Conservation (phyloP, 441 rosid species). For the Syzygium malaccense region DNA sequence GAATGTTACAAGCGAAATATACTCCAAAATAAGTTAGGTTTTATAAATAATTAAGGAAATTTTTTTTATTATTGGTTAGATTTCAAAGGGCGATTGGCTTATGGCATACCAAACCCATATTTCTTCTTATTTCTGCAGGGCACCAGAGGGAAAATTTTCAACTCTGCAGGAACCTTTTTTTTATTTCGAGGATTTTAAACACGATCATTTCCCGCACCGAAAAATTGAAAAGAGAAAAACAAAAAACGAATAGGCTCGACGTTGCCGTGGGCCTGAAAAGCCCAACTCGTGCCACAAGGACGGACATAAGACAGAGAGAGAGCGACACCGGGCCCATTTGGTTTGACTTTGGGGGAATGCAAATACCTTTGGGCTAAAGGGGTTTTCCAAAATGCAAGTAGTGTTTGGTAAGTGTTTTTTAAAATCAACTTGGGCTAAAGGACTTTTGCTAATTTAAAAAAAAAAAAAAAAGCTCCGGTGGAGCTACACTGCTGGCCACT, state of each 20-base stretch:
- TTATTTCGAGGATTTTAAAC: rapidly evolving
- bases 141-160: background rate
- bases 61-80: background rate
- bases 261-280: background rate
- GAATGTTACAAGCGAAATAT: background rate
- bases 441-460: too few species aligned
- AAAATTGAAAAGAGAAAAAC: background rate
- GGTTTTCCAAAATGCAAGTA: too few species aligned
- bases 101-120: background rate
- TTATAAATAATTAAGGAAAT: background rate
- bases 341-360: too few species aligned
- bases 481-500: too few species aligned
- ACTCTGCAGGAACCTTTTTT: background rate
- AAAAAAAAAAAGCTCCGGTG: too few species aligned
- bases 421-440: too few species aligned
- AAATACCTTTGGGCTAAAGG: too few species aligned
- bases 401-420: too few species aligned
- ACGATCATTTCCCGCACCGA: rapidly evolving
- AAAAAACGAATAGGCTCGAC: background rate
- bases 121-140: background rate
- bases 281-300: background rate
- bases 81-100: background rate
- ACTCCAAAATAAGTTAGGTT: background rate
- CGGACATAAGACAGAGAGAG: background rate
- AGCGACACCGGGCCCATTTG: too few species aligned